Evolutionary conservation across 2,329 filamentous ascomycete species (phyloP).

Genomic region (Penicillium digitatum): DNA sequence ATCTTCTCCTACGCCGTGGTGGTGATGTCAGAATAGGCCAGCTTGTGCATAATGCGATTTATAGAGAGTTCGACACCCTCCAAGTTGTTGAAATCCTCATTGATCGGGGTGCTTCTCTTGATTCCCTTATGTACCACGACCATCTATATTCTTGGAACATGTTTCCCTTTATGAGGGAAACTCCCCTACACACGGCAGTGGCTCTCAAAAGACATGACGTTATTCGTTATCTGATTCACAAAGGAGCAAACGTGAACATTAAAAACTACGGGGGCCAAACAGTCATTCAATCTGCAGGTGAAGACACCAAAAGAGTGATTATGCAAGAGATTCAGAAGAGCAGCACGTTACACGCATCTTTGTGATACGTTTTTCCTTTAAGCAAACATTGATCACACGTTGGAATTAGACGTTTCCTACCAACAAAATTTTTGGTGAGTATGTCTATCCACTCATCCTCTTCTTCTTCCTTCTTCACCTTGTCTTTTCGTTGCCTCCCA

Average conservation of each 20-base stretch:
- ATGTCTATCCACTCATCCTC: too few relatives aligned
- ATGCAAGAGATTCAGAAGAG: neutral
- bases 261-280: neutral
- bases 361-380: too few relatives aligned
- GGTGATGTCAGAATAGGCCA: slow-evolving; percentile 12
- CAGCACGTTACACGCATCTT: too few relatives aligned
- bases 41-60: slow-evolving; percentile 12
- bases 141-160: neutral
- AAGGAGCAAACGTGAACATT: neutral
- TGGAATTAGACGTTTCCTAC: too few relatives aligned
- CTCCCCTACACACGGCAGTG: slow-evolving; percentile 1
- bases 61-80: slow-evolving; percentile 1
- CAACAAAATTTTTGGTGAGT: too few relatives aligned
- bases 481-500: too few relatives aligned
- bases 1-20: slow-evolving; percentile 8
- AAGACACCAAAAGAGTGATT: neutral
- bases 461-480: too few relatives aligned
- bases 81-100: slow-evolving; percentile 1
- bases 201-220: neutral
- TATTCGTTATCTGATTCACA: neutral
- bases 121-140: neutral
- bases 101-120: neutral
- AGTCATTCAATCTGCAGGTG: neutral
- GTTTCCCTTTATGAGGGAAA: neutral
- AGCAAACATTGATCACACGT: neutral